A percentile compares a stretch with the other conserved stretches of the same genome.
Evolutionary conservation across 2,329 filamentous ascomycete genomes (phyloP).

Genomic region (Lasiodiplodia sp.): DNA sequence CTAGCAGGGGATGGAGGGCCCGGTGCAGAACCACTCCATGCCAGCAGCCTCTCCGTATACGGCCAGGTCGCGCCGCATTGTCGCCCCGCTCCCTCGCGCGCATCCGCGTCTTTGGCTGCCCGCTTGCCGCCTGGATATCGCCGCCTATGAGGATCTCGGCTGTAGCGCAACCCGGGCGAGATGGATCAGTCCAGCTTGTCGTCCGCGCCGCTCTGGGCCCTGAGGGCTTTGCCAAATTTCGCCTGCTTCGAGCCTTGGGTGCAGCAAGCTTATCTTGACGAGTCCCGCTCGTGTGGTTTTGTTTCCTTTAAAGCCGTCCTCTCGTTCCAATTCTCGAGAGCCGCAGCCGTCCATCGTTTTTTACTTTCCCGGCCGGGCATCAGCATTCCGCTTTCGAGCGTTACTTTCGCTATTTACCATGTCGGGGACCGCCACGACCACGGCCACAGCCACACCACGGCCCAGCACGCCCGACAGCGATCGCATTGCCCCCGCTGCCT

Average conservation of each 20-base stretch:
- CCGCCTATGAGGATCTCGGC: slow-evolving; percentile 2
- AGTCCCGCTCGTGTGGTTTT: not conserved
- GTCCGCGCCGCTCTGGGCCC: slow-evolving; percentile 18
- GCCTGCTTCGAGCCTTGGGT: not conserved
- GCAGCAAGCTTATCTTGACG: slow-evolving; percentile 13
- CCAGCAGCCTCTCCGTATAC: not conserved
- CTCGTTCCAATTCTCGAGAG: not conserved
- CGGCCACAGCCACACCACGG: slow-evolving; percentile 45
- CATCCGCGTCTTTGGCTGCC: slow-evolving; percentile 2
- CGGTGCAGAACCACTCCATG: not conserved
- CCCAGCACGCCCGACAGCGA: slow-evolving; percentile 51
- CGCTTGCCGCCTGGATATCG: slow-evolving; percentile 1
- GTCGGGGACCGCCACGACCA: slow-evolving; percentile 33
- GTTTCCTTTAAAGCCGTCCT: not conserved
- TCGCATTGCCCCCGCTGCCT: slow-evolving; percentile 39
- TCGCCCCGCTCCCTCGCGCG: slow-evolving; percentile 22
- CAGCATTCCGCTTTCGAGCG: not conserved
- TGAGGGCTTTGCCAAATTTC: not conserved
- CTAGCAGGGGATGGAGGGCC: not conserved
- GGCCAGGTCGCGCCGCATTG: not conserved
- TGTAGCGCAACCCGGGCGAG: not conserved
- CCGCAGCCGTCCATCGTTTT: not conserved
- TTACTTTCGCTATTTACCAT: slow-evolving; percentile 14
- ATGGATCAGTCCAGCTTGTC: slow-evolving; percentile 1
- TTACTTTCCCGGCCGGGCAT: not conserved